Evolutionary conservation across 2,329 filamentous ascomycete species (phyloP).

Genomic region (Claviceps purpurea): DNA sequence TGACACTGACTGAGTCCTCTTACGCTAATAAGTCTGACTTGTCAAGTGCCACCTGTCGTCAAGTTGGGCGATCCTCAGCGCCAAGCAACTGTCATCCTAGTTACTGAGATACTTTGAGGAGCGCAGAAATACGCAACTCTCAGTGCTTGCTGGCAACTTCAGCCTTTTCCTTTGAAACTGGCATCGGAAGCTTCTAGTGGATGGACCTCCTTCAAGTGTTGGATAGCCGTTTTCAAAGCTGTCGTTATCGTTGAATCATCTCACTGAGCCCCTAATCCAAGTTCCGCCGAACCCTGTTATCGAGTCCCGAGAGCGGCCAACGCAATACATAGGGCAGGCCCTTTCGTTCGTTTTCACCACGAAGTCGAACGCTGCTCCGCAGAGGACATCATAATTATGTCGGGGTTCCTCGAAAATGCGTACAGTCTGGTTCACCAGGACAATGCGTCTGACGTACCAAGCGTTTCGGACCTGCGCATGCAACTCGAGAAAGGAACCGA

Average conservation of each 20-base stretch:
- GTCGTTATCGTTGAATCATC: background rate
- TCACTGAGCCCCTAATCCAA: background rate
- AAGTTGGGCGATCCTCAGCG: background rate
- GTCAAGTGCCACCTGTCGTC: conserved; percentile 6
- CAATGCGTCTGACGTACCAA: conserved; percentile 86
- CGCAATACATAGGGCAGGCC: background rate
- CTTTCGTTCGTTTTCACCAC: background rate
- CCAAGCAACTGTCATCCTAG: conserved; percentile 4
- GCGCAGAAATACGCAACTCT: conserved; percentile 11
- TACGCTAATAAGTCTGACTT: background rate
- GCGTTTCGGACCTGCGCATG: conserved; percentile 79
- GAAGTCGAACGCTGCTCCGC: background rate
- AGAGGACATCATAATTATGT: conserved; percentile 46
- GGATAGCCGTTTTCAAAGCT: background rate
- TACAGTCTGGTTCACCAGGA: conserved; percentile 98
- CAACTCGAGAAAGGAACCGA: conserved; percentile 90
- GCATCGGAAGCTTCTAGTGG: conserved; percentile 1
- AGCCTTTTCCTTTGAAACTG: conserved; percentile 14
- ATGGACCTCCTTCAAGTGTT: conserved; percentile 1
- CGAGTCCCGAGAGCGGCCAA: background rate
- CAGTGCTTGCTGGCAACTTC: conserved; percentile 16
- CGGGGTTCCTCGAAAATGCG: conserved; percentile 83
- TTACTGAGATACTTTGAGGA: conserved; percentile 12
- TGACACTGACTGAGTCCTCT: background rate
- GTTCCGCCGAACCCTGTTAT: background rate